phyloP scores from a whole-genome alignment of 768 basidiomycete genomes.

The Coprinopsis sp. region DNA sequence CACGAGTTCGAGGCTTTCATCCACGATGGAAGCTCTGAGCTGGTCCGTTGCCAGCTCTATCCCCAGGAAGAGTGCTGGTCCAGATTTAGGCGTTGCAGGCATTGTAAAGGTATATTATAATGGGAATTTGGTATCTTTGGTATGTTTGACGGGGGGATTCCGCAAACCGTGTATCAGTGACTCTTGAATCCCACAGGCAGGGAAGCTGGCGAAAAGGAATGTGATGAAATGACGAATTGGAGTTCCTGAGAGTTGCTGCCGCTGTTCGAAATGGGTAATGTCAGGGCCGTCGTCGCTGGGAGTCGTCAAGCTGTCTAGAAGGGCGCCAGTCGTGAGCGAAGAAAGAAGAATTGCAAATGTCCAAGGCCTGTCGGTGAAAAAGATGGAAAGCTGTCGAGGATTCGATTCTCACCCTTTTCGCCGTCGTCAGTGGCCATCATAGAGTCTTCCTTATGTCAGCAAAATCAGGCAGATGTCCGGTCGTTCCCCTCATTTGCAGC shows the following conservation, averaged over 20 bases:
- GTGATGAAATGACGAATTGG: slow-evolving; percentile 14
- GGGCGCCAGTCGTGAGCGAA: slow-evolving; percentile 1
- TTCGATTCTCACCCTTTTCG: slow-evolving; percentile 8
- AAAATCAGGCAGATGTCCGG: not conserved
- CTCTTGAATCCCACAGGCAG: no score
- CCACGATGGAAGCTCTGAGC: slow-evolving; percentile 76
- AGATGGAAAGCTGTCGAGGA: not conserved
- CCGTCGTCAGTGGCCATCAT: slow-evolving; percentile 1
- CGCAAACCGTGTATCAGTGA: no score
- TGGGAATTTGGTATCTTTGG: slow-evolving; percentile 19
- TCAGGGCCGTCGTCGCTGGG: not conserved
- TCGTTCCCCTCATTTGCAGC: not conserved
- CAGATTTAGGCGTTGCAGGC: slow-evolving; percentile 41
- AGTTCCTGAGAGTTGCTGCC: no score
- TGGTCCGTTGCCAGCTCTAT: slow-evolving; percentile 84
- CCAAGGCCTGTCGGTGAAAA: slow-evolving; percentile 1
- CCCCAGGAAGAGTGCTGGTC: slow-evolving; percentile 67
- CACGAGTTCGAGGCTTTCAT: slow-evolving; percentile 76
- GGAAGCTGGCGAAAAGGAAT: slow-evolving; percentile 19
- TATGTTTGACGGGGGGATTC: slow-evolving; percentile 5
- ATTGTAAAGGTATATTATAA: slow-evolving; percentile 31
- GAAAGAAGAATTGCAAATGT: no score
- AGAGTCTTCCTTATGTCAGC: not conserved
- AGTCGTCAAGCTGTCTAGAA: not conserved
- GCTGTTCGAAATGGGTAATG: no score